phyloP scores from a whole-genome alignment of 306 rosid genomes.

The Pterocarpus macrocarpus region DNA sequence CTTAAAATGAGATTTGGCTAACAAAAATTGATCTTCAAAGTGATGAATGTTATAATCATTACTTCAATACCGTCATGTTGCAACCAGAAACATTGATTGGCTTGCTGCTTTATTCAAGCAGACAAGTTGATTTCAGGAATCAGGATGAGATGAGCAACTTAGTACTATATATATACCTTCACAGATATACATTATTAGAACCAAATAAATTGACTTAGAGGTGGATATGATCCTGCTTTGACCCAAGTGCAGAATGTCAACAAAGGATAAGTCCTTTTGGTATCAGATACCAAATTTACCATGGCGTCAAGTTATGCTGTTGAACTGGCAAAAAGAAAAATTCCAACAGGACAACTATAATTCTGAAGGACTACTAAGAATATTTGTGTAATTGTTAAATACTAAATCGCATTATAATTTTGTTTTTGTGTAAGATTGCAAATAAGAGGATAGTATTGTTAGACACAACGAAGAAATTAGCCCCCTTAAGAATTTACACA shows the following conservation, averaged over 20 bases:
- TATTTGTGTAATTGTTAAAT: not conserved
- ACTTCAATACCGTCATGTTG: not conserved
- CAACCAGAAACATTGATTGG: slow-evolving; percentile 21
- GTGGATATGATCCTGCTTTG: slow-evolving; percentile 34
- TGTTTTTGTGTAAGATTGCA: not conserved
- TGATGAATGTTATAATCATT: slow-evolving; percentile 28
- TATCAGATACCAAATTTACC: not conserved
- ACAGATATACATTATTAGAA: not conserved
- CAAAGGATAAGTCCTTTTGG: slow-evolving; percentile 31
- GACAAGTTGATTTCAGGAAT: not conserved
- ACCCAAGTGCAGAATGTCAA: slow-evolving; percentile 45
- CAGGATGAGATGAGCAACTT: not conserved
- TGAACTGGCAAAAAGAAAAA: not conserved
- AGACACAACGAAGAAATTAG: not conserved
- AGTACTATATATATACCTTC: no score
- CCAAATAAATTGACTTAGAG: slow-evolving; percentile 16
- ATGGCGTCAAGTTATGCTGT: slow-evolving; percentile 2
- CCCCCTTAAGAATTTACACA: not conserved
- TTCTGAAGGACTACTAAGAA: not conserved
- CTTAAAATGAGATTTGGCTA: slow-evolving; percentile 38
- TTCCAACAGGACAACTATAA: not conserved
- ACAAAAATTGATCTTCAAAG: slow-evolving; percentile 13
- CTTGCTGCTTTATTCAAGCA: slow-evolving; percentile 23
- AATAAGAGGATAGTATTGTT: not conserved
- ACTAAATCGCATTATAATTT: not conserved